Conservation (phyloP, 2,329 filamentous ascomycete genomes). For the Apiospora kogelbergensis region DNA sequence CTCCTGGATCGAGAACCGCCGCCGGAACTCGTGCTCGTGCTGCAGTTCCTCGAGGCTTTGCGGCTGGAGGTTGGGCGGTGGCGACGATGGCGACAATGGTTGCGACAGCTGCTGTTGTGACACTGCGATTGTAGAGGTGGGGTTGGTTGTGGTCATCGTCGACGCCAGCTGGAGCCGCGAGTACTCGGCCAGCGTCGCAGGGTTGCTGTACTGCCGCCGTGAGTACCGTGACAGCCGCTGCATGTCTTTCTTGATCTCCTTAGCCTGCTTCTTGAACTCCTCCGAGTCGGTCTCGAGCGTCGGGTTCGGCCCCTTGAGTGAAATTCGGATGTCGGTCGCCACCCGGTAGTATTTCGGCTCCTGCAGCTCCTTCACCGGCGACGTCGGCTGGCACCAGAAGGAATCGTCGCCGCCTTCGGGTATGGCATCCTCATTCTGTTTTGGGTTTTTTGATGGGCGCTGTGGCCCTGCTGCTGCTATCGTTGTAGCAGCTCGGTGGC, state of each 20-base stretch:
- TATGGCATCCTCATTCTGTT: no score
- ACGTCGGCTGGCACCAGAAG: slow-evolving; percentile 7
- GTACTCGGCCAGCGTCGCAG: neutral
- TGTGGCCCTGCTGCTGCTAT: neutral
- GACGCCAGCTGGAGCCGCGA: neutral
- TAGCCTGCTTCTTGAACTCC: slow-evolving; percentile 13
- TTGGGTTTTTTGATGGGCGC: neutral
- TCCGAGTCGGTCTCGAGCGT: slow-evolving; percentile 9
- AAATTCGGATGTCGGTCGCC: slow-evolving; percentile 14
- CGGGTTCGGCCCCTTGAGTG: slow-evolving; percentile 6
- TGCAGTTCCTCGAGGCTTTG: neutral
- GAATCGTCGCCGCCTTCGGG: neutral
- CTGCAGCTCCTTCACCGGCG: neutral
- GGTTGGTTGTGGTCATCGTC: neutral
- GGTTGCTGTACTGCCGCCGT: slow-evolving; percentile 4
- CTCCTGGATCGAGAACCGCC: slow-evolving; percentile 9
- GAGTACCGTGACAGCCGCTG: slow-evolving; percentile 10
- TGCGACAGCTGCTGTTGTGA: neutral
- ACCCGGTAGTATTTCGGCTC: slow-evolving; percentile 2
- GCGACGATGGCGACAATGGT: neutral
- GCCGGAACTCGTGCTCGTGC: slow-evolving; percentile 11
- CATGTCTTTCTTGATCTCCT: slow-evolving; percentile 14
- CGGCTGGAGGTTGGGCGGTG: no score
- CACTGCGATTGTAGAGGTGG: neutral
- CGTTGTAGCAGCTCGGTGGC: neutral